Evolutionary conservation across 2,329 filamentous ascomycete species (phyloP), one percentile per base, ranked within the genome.

Genomic region (Neodidymelliopsis sp.): DNA sequence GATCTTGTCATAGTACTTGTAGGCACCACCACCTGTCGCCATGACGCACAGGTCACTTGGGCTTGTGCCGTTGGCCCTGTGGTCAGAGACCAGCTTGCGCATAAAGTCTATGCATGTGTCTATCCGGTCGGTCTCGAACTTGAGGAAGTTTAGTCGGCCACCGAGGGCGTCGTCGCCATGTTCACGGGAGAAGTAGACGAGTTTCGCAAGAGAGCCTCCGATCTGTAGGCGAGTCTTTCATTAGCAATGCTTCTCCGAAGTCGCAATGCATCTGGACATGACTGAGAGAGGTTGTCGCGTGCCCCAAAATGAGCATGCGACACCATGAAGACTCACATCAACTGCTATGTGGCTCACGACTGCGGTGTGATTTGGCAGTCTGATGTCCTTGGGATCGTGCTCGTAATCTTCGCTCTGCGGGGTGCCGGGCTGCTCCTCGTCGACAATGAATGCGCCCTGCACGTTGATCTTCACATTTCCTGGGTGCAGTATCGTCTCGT

Each of bases 321-420:
- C 30, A 38, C 25, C 40, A 23, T 33, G 18, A 33, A 31, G 22
- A 80, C 88, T 75, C 81, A 95, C 91, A 81, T 99, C 94, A 53
- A 97, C 88, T 42, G 94, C 94, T 62, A 99, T 90, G 78, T 99
- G 94, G 78, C 91, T 97, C 60, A 99, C 93, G 7, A 96, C 87
- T 9, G 89, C 89, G 10, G 90, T 96, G 75, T 99, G 94, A 74
- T 97, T 94, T 20, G 94, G 94, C 51, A 99, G 79, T n/a, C 94
- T 83, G 63, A 99, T 99, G 70, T 97, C 94, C 69, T 90, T 91
- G 48, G 90, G 91, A 72, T 95, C 90, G 72, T 86, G 83, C 57
- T 84, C 79, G 47, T 84, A 81, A 18, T 81, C 80, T 35, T 84
- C 80, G 54, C 71, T 74, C 42, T 61, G 61, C 20, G 46, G 84